A percentile compares a stretch with the other conserved stretches of the same genome.
Conservation (phyloP, 2,329 filamentous ascomycete genomes). For the Fusarium nisikadoi region DNA sequence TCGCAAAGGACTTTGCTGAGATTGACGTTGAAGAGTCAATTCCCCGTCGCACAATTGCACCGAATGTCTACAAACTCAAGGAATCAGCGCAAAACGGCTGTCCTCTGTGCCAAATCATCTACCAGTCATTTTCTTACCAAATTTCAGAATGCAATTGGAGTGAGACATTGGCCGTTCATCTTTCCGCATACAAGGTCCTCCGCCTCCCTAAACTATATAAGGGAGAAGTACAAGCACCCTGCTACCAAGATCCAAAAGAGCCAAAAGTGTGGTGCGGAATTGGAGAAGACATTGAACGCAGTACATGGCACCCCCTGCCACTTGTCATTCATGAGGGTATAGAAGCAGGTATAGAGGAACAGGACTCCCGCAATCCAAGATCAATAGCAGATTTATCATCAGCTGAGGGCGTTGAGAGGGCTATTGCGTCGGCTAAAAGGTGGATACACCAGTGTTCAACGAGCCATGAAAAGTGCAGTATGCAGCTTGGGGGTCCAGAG, state of each 20-base stretch:
- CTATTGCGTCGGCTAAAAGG: not conserved
- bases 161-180: not conserved
- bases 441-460: not conserved
- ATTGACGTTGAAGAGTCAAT: not conserved
- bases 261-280: not conserved
- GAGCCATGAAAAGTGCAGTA: not conserved
- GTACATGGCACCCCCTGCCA: not conserved
- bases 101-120: not conserved
- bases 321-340: not conserved
- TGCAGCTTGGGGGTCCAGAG: no score
- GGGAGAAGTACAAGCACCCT: not conserved
- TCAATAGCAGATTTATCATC: not conserved
- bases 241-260: not conserved
- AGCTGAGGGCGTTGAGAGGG: not conserved
- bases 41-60: not conserved
- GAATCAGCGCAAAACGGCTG: not conserved
- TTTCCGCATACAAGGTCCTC: not conserved
- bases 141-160: not conserved
- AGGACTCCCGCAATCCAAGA: not conserved
- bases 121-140: not conserved
- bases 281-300: not conserved
- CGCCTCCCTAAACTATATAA: no score
- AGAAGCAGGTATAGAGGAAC: fast-evolving
- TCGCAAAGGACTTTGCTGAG: not conserved
- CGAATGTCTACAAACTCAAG: not conserved